Base-by-base conservation (phyloP, 768 basidiomycete species). In the Hebeloma cylindrosporum region DNA sequence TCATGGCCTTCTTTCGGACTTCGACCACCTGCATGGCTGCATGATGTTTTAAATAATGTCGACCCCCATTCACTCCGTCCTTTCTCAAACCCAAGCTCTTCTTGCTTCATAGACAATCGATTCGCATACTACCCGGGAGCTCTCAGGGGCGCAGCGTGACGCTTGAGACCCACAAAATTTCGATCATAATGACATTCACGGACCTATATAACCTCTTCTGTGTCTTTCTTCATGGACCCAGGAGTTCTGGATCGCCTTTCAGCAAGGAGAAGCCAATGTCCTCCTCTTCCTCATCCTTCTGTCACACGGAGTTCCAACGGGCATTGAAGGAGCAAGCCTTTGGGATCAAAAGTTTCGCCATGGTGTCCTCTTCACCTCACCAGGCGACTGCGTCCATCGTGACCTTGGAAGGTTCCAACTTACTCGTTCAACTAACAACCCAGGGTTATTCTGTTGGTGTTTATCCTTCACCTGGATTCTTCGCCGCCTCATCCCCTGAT, bases 301-400 rank as follows among this genome's bases (percentile, higher is more conserved):
- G 61, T 53, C 56, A 68, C 44, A 59, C 67, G 43, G 85, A 88
- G 59, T 69, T 88, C 14, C 63, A 63, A 16, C 66, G 69, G 17
- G 75, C 79, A 18, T 70, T 88, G 26, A 61, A 62, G 23, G 84
- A 86, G 53, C 80, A 85, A 48, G 64, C 72, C 4, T 82, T 78
- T 52, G 79, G 78, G 13, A 71, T 86, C 47, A 55, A 66, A 29
- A 62, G 66, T 48, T 85, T 72, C 53, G 64, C 68, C 3, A 54
- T 82, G 36, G 54, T 58, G 16, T 56, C 64, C 34, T 59, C 68
- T 1, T 69, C 73, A 2, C 51, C 67, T 1, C 65, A 73, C 40
- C 72, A 78, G 52, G 79, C 83, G 10, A 65, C 64, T 8, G 82
- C 82, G 4, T 63, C 64, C 17, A 72, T 85, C 32, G 74, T 71